These are phyloP conservation scores for Poa annua DNA, from an alignment of 176 grass and related monocot genomes.

Conservation along the genomic window DNA sequence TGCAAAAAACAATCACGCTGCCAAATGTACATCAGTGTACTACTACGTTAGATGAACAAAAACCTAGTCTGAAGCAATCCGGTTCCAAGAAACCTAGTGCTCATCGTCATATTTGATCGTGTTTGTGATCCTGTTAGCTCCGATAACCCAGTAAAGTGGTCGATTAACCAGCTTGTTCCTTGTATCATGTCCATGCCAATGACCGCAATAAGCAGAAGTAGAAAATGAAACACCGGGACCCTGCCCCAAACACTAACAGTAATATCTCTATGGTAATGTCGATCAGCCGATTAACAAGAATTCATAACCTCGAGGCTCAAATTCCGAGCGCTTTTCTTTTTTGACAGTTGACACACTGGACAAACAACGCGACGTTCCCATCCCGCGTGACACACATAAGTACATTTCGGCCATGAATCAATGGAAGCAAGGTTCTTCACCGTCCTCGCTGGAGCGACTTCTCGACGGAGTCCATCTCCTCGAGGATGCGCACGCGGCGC, in stretches of 20 bases:
- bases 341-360: not conserved
- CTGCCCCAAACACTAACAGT: not conserved
- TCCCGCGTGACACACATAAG: not conserved
- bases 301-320: constrained; percentile 38
- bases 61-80: too few species aligned
- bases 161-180: too few species aligned
- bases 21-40: not conserved
- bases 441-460: constrained; percentile 88
- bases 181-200: too few species aligned
- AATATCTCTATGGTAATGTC: not conserved
- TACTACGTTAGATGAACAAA: not conserved
- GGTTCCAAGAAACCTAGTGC: too few species aligned
- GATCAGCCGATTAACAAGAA: constrained; percentile 12
- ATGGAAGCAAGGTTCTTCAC: constrained; percentile 30
- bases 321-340: not conserved
- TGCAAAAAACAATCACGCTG: not conserved
- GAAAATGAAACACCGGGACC: too few species aligned
- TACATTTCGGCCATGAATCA: not conserved
- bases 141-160: too few species aligned
- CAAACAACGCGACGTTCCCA: constrained; percentile 6
- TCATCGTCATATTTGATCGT: too few species aligned
- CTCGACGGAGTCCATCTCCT: constrained; percentile 98
- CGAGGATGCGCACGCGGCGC: constrained; percentile 92
- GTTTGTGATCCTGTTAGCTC: too few species aligned
- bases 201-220: too few species aligned